Conservation (phyloP, 345 rosid species). For the Gossypium rotundifolium region DNA sequence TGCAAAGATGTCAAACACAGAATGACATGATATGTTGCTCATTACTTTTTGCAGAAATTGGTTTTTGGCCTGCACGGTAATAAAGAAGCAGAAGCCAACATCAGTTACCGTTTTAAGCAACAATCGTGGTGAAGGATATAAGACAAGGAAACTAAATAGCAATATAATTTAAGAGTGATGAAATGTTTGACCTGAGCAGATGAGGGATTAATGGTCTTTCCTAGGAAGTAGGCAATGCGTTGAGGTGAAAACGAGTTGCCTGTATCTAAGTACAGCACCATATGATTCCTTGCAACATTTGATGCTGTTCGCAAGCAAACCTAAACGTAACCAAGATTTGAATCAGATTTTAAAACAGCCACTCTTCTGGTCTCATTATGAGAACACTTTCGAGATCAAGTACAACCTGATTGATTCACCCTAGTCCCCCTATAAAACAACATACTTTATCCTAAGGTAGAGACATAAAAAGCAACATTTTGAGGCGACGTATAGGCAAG, state of each 20-base stretch:
- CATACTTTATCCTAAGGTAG: background rate
- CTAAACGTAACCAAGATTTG: constrained; percentile 23
- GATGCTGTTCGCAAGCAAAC: constrained; percentile 65
- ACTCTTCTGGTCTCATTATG: background rate
- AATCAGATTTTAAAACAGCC: constrained; percentile 4
- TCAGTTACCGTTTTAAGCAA: background rate
- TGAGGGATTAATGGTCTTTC: constrained; percentile 25
- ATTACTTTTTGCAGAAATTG: constrained; percentile 35
- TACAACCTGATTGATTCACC: background rate
- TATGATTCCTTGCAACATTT: constrained; percentile 40
- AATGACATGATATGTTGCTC: constrained; percentile 54
- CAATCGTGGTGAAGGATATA: background rate
- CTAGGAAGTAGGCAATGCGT: constrained; percentile 44
- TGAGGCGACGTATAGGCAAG: background rate
- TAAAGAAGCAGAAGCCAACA: background rate
- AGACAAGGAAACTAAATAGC: constrained; percentile 3
- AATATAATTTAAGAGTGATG: background rate
- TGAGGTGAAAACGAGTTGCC: constrained; percentile 76
- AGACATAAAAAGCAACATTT: background rate
- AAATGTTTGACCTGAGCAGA: constrained; percentile 30
- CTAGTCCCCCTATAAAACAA: constrained; percentile 7
- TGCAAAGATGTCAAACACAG: constrained; percentile 61
- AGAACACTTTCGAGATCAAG: background rate
- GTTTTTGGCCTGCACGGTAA: constrained; percentile 18
- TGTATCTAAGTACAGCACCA: constrained; percentile 60